Conservation (phyloP, 1,139 yeast genomes). For the Geotrichum australiense region DNA sequence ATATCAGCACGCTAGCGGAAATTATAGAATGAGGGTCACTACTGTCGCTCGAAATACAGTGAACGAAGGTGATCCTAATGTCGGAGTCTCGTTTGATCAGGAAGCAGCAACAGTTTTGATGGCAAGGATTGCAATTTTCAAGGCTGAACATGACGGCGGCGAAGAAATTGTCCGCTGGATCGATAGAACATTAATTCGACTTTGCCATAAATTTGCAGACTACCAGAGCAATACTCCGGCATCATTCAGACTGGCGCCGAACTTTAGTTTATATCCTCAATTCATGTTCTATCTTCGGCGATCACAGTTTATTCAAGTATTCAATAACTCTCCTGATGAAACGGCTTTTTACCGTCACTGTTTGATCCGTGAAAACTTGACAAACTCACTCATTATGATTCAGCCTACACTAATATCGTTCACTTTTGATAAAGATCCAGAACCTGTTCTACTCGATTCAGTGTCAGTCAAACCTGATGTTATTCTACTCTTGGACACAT, state of each 20-base stretch:
- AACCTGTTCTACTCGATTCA: conserved; percentile 58
- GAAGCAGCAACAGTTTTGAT: conserved; percentile 62
- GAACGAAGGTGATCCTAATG: conserved; percentile 25
- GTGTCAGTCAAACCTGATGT: conserved; percentile 55
- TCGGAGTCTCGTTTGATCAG: conserved; percentile 49
- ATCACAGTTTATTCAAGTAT: conserved; percentile 61
- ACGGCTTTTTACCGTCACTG: conserved; percentile 63
- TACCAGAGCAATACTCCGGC: conserved; percentile 59
- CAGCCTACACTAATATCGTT: conserved; percentile 68
- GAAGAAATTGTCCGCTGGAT: conserved; percentile 69
- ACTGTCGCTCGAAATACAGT: conserved; percentile 33
- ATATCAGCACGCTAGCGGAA: conserved; percentile 51
- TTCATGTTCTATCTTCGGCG: conserved; percentile 66
- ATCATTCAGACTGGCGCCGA: conserved; percentile 63
- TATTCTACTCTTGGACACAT: conserved; percentile 62
- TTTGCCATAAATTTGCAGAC: conserved; percentile 73
- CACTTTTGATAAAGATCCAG: conserved; percentile 51
- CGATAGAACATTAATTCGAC: conserved; percentile 65
- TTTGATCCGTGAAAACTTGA: conserved; percentile 61
- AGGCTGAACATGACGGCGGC: conserved; percentile 44
- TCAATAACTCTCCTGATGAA: conserved; percentile 77
- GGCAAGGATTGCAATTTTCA: conserved; percentile 49
- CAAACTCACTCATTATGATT: conserved; percentile 62
- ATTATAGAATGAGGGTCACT: conserved; percentile 41
- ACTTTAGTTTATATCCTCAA: conserved; percentile 69